These are phyloP conservation scores for Hygrophorus pudorinus DNA, from an alignment of 768 basidiomycete genomes.

Conservation along the genomic window DNA sequence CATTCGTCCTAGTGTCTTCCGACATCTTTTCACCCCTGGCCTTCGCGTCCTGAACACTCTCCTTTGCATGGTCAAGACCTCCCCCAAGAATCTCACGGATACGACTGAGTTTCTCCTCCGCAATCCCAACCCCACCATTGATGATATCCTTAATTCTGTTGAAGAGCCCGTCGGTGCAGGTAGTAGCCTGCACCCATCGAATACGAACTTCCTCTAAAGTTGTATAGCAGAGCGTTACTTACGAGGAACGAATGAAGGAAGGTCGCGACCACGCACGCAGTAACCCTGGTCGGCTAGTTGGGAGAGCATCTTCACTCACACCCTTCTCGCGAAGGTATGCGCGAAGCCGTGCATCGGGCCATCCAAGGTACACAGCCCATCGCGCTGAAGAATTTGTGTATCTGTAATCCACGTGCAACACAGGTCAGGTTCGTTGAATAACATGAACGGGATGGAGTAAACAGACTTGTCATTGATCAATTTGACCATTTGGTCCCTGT, in stretches of 20 bases:
- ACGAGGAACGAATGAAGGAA: neutral
- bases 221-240: neutral
- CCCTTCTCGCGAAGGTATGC: slow-evolving; percentile 79
- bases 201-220: slow-evolving; percentile 78
- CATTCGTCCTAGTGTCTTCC: slow-evolving; percentile 16
- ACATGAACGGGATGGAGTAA: neutral
- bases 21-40: slow-evolving; percentile 11
- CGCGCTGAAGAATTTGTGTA: slow-evolving; percentile 35
- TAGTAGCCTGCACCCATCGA: slow-evolving; percentile 63
- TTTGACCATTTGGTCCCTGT: slow-evolving; percentile 67
- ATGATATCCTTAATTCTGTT: slow-evolving; percentile 56
- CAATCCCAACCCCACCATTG: slow-evolving; percentile 55
- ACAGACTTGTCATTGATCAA: slow-evolving; percentile 62
- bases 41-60: slow-evolving; percentile 15
- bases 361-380: slow-evolving; percentile 63
- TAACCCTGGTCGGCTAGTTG: slow-evolving; percentile 60
- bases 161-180: slow-evolving; percentile 46
- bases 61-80: slow-evolving; percentile 17
- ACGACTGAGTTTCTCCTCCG: slow-evolving; percentile 63
- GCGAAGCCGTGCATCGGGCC: slow-evolving; percentile 90
- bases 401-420: slow-evolving; percentile 23
- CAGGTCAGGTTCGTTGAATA: neutral
- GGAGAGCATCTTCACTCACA: slow-evolving; percentile 58
- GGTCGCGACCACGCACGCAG: slow-evolving; percentile 41
- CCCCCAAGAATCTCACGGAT: slow-evolving; percentile 36